Conservation (phyloP, 1,284 basidiomycete species). For the Athelia psychrophila region DNA sequence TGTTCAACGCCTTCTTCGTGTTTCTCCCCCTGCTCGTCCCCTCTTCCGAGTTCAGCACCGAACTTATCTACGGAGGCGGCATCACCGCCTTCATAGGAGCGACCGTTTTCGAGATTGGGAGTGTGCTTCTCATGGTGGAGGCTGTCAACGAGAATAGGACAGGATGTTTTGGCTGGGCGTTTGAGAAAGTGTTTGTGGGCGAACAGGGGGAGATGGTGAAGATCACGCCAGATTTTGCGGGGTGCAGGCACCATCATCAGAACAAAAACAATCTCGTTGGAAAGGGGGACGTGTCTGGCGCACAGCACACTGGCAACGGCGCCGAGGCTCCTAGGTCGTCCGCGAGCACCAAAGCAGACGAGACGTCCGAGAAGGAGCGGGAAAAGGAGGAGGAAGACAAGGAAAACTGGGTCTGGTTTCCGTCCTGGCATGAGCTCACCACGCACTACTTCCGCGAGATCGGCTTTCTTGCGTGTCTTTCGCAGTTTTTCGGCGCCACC, state of each 20-base stretch:
- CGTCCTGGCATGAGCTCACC: constrained; percentile 7
- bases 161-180: constrained; percentile 30
- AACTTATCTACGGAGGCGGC: constrained; percentile 29
- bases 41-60: constrained; percentile 22
- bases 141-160: constrained; percentile 40
- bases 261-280: background rate
- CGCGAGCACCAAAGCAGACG: background rate
- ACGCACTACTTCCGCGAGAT: constrained; percentile 46
- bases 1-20: constrained; percentile 54
- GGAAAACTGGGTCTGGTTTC: constrained; percentile 36
- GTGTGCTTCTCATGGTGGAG: constrained; percentile 44
- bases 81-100: constrained; percentile 52
- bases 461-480: constrained; percentile 49
- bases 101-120: constrained; percentile 50
- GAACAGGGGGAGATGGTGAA: background rate
- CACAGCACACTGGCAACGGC: background rate
- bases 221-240: background rate
- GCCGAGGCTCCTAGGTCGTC: background rate
- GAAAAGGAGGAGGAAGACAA: background rate
- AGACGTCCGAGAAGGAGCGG: constrained; percentile 1
- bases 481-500: constrained; percentile 50
- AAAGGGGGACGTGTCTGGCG: background rate
- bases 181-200: constrained; percentile 14
- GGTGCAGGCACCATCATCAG: background rate
- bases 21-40: constrained; percentile 45